Base-by-base conservation (phyloP, 495 filamentous ascomycete species). In the Talaromyces liani region DNA sequence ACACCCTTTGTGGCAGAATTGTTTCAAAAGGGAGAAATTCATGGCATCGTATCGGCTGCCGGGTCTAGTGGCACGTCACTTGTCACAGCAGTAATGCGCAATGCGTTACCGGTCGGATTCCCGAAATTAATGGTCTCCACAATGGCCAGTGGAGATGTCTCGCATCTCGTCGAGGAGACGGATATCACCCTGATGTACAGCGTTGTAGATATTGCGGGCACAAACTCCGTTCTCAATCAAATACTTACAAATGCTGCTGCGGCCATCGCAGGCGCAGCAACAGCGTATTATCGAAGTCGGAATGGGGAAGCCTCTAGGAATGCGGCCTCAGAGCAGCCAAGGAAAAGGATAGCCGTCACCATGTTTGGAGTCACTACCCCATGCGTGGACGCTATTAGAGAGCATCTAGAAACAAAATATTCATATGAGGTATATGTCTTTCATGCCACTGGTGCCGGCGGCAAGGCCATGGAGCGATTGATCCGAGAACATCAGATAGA, bases 311-410 rank as follows among this genome's bases (percentile, higher is more conserved):
- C 63, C 6, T 18, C 31, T 25, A n/a, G 6, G 36, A 2, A 81
- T 73, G 61, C 72, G 9, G 29, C 63, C 31, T 27, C 18, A 7
- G 60, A 60, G 0, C n/a, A 27, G 16, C 6, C 22, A 18, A 82
- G 80, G 66, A 79, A 71, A 22, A 66, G 77, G 0, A 75, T 90
- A 10, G 87, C 81, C 0, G 80, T 90, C 47, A 87, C 86, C 33
- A 90, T 90, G 88, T 91, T 90, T 67, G 88, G 88, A 8, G 87
- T 91, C 8, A 91, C 88, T 1, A 90, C 86, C 0, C 85, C 86
- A 0, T 80, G 78, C 9, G 88, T 85, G 0, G 79, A 82, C 54
- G 65, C 63, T 2, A 78, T 84, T 4, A 77, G 82, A 1, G 51
- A 70, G 6, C 69, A 76, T 59, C 70, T 89, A 1, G 79, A 82